Conservation (phyloP, 2,329 filamentous ascomycete species). For the Phialophora chinensis region DNA sequence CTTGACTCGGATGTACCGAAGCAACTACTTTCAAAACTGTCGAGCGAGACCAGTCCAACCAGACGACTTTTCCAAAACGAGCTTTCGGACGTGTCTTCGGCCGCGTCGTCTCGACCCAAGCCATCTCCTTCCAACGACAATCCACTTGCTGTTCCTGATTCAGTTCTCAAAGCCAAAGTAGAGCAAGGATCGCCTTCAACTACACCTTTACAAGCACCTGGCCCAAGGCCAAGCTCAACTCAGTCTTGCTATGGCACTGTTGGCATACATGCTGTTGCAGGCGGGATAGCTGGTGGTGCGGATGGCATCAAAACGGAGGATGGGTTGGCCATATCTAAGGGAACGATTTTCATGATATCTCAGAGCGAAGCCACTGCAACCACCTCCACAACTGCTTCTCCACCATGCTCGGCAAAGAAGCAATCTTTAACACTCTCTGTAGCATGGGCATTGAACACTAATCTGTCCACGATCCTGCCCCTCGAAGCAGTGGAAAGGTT, state of each 20-base stretch:
- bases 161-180: neutral
- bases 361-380: neutral
- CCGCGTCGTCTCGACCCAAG: neutral
- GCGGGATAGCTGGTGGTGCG: neutral
- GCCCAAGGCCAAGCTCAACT: neutral
- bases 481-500: neutral
- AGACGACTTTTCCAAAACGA: neutral
- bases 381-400: neutral
- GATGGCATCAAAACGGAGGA: neutral
- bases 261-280: neutral
- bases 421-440: neutral
- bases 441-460: neutral
- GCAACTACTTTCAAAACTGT: neutral
- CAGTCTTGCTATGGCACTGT: neutral
- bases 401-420: neutral
- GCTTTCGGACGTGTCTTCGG: neutral
- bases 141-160: neutral
- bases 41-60: neutral
- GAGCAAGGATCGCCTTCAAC: neutral
- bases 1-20: neutral
- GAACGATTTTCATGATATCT: neutral
- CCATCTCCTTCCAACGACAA: neutral
- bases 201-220: neutral
- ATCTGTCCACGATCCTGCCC: neutral
- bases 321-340: neutral